Evolutionary conservation across 441 rosid species (phyloP), one percentile per base, ranked within the genome.

Genomic region (Pelargonium cotyledonis): DNA sequence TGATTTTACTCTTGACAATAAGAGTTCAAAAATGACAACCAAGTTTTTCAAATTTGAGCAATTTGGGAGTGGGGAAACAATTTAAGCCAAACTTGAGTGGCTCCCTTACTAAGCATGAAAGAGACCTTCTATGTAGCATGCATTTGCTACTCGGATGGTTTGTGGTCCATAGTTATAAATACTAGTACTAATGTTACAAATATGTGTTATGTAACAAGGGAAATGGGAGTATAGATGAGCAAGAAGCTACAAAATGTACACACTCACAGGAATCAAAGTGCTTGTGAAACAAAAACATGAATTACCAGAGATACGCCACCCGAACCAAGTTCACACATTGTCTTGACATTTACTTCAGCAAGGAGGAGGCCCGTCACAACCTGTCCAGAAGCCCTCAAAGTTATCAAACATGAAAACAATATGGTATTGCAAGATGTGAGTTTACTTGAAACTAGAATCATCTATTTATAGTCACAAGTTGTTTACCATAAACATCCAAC

Each of bases 301-400:
- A 63, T 72, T 86, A 92, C 98, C 79, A 92, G 80, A 18, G 98
- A 90, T 31, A 90, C 94, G 43, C 98, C 94, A 9, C 98, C 98
- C 8, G 98, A 85, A 70, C 98, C 98, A 74, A 94, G 67, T 79
- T 94, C 97, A 63, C 89, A 84, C 98, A 94, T 91, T 11, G 97
- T 91, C 60, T 81, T 89, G 71, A 89, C 92, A 79, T 91, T 94
- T 43, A 94, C 96, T 85, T 91, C 97, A 67, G 98, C 97, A 76
- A 91, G 63, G 21, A 94, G 92, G 80, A 94, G 77, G 65, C 98
- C 97, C 9, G 97, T 94, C 19, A 82, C 86, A 73, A 94, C 95
- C 97, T 89, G 83, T 75, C 63, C 3, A 11, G 19, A 46, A 53
- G 7, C 19, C 21, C 21, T 51, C 15, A n/a, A n/a, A 51, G 58